Evolutionary conservation across 768 basidiomycete genomes (phyloP).

Genomic region (Suillus tomentosus): DNA sequence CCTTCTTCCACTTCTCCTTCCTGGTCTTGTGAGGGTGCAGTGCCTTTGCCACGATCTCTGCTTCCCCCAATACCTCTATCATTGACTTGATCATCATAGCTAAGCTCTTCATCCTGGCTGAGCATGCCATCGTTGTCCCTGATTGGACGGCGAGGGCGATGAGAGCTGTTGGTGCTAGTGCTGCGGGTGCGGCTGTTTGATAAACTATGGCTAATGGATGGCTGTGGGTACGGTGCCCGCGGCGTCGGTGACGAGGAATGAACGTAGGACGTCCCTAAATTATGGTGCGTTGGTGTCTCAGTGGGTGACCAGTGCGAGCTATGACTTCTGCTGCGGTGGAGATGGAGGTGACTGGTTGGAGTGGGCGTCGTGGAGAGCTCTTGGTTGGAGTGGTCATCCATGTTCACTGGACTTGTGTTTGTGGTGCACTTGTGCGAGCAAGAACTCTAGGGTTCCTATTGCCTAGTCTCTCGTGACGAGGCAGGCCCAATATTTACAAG

Average conservation of each 20-base stretch:
- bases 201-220: conserved; percentile 51
- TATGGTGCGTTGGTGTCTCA: conserved; percentile 64
- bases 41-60: conserved; percentile 43
- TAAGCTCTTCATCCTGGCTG: conserved; percentile 54
- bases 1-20: conserved; percentile 41
- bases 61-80: conserved; percentile 36
- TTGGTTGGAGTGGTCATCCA: conserved; percentile 38
- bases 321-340: conserved; percentile 49
- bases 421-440: not conserved
- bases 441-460: not conserved
- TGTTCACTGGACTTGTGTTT: conserved; percentile 11
- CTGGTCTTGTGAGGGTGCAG: conserved; percentile 39
- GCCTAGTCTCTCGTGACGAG: conserved; percentile 1
- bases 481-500: not conserved
- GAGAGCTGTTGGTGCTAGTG: conserved; percentile 62
- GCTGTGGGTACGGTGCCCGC: conserved; percentile 42
- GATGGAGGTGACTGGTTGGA: conserved; percentile 34
- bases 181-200: conserved; percentile 55
- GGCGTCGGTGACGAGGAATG: conserved; percentile 49
- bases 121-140: conserved; percentile 47
- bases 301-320: conserved; percentile 59
- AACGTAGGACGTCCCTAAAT: conserved; percentile 71
- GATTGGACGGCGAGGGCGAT: conserved; percentile 45
- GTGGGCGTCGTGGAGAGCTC: conserved; percentile 47
- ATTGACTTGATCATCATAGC: conserved; percentile 24